These are phyloP conservation scores for Microdochium paspali DNA, from an alignment of 2,329 filamentous ascomycete genomes.

Conservation along the genomic window DNA sequence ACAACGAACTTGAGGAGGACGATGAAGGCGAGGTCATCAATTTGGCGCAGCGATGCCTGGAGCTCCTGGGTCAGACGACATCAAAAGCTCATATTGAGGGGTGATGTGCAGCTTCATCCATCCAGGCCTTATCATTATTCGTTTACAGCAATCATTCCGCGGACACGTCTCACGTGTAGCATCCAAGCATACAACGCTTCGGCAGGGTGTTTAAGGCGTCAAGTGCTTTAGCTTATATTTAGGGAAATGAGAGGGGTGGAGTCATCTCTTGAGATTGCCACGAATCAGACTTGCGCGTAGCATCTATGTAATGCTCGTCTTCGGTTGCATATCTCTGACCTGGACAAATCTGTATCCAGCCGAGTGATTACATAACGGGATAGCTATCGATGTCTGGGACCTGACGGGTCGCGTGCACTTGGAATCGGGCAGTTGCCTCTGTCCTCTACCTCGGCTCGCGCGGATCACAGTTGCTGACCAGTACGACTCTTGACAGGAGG, in stretches of 20 bases:
- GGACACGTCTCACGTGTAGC: slow-evolving; percentile 11
- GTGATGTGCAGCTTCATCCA: slow-evolving; percentile 24
- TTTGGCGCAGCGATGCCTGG: slow-evolving; percentile 81
- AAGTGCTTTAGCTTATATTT: slow-evolving; percentile 22
- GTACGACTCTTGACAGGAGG: too few species aligned
- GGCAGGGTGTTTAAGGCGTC: slow-evolving; percentile 35
- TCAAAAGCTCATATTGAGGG: slow-evolving; percentile 79
- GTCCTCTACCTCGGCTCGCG: too few species aligned
- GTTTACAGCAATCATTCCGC: slow-evolving; percentile 9
- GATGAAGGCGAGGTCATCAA: slow-evolving; percentile 90
- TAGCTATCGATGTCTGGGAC: too few species aligned
- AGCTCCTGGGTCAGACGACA: slow-evolving; percentile 68
- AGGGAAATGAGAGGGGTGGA: slow-evolving; percentile 10
- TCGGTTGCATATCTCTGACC: too few species aligned
- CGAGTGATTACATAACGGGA: too few species aligned
- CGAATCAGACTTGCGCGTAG: too few species aligned
- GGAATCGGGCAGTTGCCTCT: too few species aligned
- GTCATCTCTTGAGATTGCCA: slow-evolving; percentile 12
- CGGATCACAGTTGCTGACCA: too few species aligned
- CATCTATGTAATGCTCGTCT: too few species aligned
- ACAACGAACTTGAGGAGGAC: slow-evolving; percentile 79
- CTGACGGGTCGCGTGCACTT: too few species aligned
- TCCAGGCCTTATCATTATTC: background rate
- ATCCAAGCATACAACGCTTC: slow-evolving; percentile 23
- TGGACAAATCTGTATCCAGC: too few species aligned